Conservation (phyloP, 2,329 filamentous ascomycete genomes). For the Colletotrichum spinosum region DNA sequence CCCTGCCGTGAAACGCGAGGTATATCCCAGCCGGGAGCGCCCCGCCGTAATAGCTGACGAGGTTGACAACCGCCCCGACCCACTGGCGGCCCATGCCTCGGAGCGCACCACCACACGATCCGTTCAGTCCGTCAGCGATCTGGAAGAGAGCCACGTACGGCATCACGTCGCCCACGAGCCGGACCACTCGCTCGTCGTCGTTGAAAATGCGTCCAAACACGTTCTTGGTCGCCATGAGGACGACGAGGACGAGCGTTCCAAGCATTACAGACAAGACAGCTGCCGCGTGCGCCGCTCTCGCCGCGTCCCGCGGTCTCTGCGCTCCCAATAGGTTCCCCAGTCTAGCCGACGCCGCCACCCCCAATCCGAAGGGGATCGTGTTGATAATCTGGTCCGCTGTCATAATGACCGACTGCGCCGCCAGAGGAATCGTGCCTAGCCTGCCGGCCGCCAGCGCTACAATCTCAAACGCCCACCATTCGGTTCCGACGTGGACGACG, state of each 20-base stretch:
- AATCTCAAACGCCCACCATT: slow-evolving; percentile 97
- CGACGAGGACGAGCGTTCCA: slow-evolving; percentile 73
- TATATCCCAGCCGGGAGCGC: slow-evolving; percentile 85
- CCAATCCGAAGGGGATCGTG: slow-evolving; percentile 88
- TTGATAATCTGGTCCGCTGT: slow-evolving; percentile 87
- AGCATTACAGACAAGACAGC: slow-evolving; percentile 78
- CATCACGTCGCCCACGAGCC: slow-evolving; percentile 80
- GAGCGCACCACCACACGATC: slow-evolving; percentile 83
- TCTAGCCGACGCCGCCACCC: slow-evolving; percentile 81
- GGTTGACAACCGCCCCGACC: slow-evolving; percentile 84
- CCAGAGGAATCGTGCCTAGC: slow-evolving; percentile 82
- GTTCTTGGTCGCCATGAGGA: slow-evolving; percentile 77
- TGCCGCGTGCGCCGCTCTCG: slow-evolving; percentile 79
- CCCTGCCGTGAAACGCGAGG: slow-evolving; percentile 89
- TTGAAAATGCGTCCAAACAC: slow-evolving; percentile 86
- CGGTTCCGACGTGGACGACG: slow-evolving; percentile 85
- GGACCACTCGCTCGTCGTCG: slow-evolving; percentile 77
- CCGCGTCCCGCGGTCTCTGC: slow-evolving; percentile 72
- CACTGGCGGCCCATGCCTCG: slow-evolving; percentile 89
- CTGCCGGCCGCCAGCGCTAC: slow-evolving; percentile 85
- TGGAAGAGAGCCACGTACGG: slow-evolving; percentile 91
- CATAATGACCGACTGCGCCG: slow-evolving; percentile 91
- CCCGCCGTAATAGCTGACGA: slow-evolving; percentile 85
- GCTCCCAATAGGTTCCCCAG: slow-evolving; percentile 85
- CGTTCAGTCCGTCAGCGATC: slow-evolving; percentile 89